Conservation (phyloP, 2,329 filamentous ascomycete species). For the Penicillium griseofulvum region DNA sequence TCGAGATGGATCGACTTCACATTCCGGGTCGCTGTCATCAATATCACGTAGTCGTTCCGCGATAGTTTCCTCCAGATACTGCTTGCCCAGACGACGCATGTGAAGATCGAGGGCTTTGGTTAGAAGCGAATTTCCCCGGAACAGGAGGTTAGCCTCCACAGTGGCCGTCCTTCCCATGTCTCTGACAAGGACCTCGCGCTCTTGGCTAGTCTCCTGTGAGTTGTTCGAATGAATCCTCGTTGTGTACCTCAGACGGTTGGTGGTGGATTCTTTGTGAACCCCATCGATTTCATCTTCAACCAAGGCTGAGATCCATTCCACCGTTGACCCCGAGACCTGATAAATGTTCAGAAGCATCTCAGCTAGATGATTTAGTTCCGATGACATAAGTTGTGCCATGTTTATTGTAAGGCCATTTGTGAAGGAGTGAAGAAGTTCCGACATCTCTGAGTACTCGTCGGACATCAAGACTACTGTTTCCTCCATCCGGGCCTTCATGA, state of each 20-base stretch:
- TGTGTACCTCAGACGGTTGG: constrained; percentile 60
- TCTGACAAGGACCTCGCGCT: constrained; percentile 60
- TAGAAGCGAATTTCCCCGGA: constrained; percentile 88
- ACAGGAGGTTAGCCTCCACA: constrained; percentile 86
- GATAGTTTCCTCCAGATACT: constrained; percentile 85
- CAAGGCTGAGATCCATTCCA: constrained; percentile 87
- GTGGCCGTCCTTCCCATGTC: constrained; percentile 65
- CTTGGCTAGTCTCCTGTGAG: constrained; percentile 54
- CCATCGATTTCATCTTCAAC: constrained; percentile 98
- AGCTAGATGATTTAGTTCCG: constrained; percentile 73
- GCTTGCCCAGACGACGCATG: constrained; percentile 89
- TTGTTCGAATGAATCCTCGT: constrained; percentile 64
- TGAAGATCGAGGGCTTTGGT: constrained; percentile 93
- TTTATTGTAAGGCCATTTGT: constrained; percentile 78
- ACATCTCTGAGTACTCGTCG: constrained; percentile 79
- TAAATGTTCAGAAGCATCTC: constrained; percentile 92
- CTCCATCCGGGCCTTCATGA: constrained; percentile 78
- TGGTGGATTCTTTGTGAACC: constrained; percentile 74
- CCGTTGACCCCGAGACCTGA: constrained; percentile 79
- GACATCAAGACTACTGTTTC: constrained; percentile 86
- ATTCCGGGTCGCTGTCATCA: constrained; percentile 84
- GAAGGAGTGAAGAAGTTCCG: constrained; percentile 81
- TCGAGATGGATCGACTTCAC: constrained; percentile 89
- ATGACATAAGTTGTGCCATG: constrained; percentile 74
- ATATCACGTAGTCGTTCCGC: constrained; percentile 85